Base-by-base conservation (phyloP, 176 grass and related monocot genomes). In the Aegilops longissima region DNA sequence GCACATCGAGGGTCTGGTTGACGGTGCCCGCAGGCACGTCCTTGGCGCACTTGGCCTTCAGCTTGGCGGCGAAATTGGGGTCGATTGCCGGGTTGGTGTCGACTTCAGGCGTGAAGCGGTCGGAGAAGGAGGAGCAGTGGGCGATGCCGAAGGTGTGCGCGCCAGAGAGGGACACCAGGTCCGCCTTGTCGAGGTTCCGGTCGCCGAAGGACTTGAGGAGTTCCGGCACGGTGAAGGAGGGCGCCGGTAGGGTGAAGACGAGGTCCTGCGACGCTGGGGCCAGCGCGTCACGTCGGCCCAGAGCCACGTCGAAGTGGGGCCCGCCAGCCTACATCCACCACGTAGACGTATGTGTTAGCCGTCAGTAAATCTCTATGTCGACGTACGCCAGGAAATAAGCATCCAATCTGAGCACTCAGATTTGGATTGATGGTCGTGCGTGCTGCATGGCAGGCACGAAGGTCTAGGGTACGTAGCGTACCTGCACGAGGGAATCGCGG, bases 91-190 rank as follows among this genome's bases (percentile, higher is more conserved):
- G 68, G 80, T 77, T 18, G 5, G n/a, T 61, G 77, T 90, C 71
- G 40, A 1, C 0, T 3, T 0, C 59, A 0, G 79, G 82, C 4
- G 29, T 77, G 1, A 92, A 81, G 2, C 91, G 76, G 62, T 75
- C 44, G 74, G 12, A 30, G 73, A 92, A 89, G 73, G 34, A 21
- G 30, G 1, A 0, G 86, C 86, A 92, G 86, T 89, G 90, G 11
- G 73, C 79, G 24, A 4, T 23, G 6, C 90, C 93, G 51, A 95
- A 59, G 40, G 93, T 84, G 85, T 95, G 93, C 23, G 87, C 90
- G 5, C 93, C 90, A 5, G 93, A 95, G 23, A 95, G 87, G 36
- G 88, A 67, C 56, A 92, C 90, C 31, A 92, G 90, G 83, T 92
- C 90, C 5, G 73, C 23, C n/a, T 20, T 11, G 70, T 27, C 77